phyloP scores from a whole-genome alignment of 192 early-diverging fungal species.

The Gryganskiella cystojenkinii region DNA sequence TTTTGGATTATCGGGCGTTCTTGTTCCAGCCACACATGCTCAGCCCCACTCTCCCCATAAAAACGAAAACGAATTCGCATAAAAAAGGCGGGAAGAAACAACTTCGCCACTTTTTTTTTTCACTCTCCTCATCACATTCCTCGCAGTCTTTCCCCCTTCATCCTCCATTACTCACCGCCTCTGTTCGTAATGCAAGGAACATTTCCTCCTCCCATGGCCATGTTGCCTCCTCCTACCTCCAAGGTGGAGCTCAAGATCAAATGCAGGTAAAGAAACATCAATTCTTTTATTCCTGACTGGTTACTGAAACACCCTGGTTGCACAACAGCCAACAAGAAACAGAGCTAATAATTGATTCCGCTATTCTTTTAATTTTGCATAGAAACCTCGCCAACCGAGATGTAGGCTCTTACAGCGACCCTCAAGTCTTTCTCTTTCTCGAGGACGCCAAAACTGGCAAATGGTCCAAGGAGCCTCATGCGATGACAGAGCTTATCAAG shows the following conservation, averaged over 20 bases:
- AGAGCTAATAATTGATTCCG: no score
- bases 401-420: slow-evolving; percentile 16
- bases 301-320: no score
- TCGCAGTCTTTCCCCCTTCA: not conserved
- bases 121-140: not conserved
- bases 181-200: not conserved
- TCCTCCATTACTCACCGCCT: not conserved
- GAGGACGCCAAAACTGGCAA: slow-evolving; percentile 23
- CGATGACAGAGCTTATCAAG: slow-evolving; percentile 57
- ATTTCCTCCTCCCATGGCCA: not conserved
- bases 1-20: no score
- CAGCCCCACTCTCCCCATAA: no score
- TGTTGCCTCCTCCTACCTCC: slow-evolving; percentile 9
- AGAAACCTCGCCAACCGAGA: slow-evolving; percentile 22
- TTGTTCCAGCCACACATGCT: no score
- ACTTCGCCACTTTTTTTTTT: no score
- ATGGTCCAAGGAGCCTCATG: slow-evolving; percentile 8
- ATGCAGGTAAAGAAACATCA: slow-evolving; percentile 32
- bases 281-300: no score
- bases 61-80: no score
- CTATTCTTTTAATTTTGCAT: not conserved
- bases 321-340: no score
- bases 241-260: slow-evolving; percentile 36
- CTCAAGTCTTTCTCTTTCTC: slow-evolving; percentile 43
- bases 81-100: no score